These are phyloP conservation scores for Stemphylium lycopersici DNA, from an alignment of 2,329 filamentous ascomycete species.

Conservation along the genomic window DNA sequence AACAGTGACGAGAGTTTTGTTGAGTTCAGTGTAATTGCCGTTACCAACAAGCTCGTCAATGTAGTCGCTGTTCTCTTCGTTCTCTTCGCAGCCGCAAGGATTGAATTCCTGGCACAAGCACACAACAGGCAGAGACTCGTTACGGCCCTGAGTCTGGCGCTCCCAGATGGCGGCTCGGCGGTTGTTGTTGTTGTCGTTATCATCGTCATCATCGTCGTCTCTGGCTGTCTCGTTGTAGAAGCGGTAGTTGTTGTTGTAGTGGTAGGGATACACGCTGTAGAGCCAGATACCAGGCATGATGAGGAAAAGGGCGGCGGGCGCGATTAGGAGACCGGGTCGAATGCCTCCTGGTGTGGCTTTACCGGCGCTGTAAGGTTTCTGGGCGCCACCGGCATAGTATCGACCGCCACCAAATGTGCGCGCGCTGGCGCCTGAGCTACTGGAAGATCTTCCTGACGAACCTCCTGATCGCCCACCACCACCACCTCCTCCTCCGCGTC, in stretches of 20 bases:
- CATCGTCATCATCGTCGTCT: slow-evolving; percentile 53
- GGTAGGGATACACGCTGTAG: slow-evolving; percentile 66
- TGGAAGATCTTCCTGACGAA: slow-evolving; percentile 52
- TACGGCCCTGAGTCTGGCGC: slow-evolving; percentile 43
- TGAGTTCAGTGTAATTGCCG: slow-evolving; percentile 62
- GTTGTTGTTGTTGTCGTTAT: slow-evolving; percentile 24
- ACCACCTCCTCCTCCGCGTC: slow-evolving; percentile 37
- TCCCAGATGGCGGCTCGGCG: slow-evolving; percentile 2
- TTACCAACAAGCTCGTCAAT: slow-evolving; percentile 64
- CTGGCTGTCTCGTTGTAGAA: slow-evolving; percentile 54
- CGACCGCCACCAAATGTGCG: slow-evolving; percentile 66
- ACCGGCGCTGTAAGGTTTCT: neutral
- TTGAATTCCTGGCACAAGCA: slow-evolving; percentile 66
- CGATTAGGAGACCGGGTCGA: slow-evolving; percentile 56
- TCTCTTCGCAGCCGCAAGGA: slow-evolving; percentile 73
- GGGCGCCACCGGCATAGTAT: slow-evolving; percentile 69
- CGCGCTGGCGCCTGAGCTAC: slow-evolving; percentile 59
- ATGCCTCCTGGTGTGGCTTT: slow-evolving; percentile 59
- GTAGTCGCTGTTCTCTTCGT: slow-evolving; percentile 64
- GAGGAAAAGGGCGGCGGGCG: slow-evolving; percentile 54
- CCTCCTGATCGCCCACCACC: slow-evolving; percentile 22
- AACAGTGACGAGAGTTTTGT: slow-evolving; percentile 68
- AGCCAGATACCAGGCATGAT: slow-evolving; percentile 72
- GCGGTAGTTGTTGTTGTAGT: slow-evolving; percentile 63
- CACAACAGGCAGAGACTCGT: slow-evolving; percentile 65